Evolutionary conservation across 2,329 filamentous ascomycete genomes (phyloP), one percentile per base, ranked within the genome.

Genomic region (Rhexocercosporidium sp.): DNA sequence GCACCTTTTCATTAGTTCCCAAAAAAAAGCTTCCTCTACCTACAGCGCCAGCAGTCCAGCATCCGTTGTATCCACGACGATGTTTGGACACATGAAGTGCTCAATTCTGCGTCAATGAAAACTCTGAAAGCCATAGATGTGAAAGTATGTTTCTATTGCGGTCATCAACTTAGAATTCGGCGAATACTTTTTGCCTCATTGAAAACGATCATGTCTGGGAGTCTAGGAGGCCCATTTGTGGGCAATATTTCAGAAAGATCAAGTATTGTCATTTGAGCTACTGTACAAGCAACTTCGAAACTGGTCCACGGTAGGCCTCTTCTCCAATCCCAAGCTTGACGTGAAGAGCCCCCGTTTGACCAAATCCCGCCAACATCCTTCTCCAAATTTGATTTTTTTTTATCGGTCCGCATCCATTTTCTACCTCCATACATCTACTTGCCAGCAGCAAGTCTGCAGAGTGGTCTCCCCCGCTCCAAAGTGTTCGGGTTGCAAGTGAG

Each of bases 401-500:
- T 25, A 9, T 47, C 9, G n/a, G n/a, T 7, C 44, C n/a, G 8
- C 44, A 25, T 20, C 44, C n/a, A 47, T 47, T 25, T n/a, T 47
- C 44, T 20, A 47, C 44, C 4, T 47, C 44, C 44, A 47, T 25
- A 25, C 49, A 29, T 31, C 47, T 66, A 62, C 34, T 16, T 14
- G 34, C 51, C 49, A 64, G 60, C 7, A 37, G 51, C 54, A 31
- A 56, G 49, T 57, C 62, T 64, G 69, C 78, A 79, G 1, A 77
- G 65, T 20, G 74, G 69, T 41, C 70, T 71, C 63, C 75, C 75
- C 22, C 75, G 73, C 72, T 77, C 76, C 37, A 74, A 62, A 39
- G 64, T 68, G 39, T 70, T 73, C n/a, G 73, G 31, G 66, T 77
- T 69, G 66, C 76, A 77, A 16, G 64, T 66, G n/a, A 77, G 67